Evolutionary conservation across 2,329 filamentous ascomycete species (phyloP), one percentile per base, ranked within the genome.

Genomic region (Elsinoe arachidis): DNA sequence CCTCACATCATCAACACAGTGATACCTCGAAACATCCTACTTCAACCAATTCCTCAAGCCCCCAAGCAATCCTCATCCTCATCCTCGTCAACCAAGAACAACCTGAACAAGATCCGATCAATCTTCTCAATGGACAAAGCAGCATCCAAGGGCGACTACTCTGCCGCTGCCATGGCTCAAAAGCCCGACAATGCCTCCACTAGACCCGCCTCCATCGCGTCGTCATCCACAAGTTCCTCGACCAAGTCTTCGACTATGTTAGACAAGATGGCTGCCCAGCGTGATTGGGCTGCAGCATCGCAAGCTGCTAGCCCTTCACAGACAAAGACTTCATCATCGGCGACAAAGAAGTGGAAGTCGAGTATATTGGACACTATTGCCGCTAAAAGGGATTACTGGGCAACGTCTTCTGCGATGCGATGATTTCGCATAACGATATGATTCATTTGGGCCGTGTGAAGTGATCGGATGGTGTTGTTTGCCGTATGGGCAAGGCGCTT

Each of bases 91-190:
- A 11, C 47, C 43, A 56, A 33, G 30, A 23, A 56, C 47, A 43
- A 56, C 30, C 23, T 56, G 5, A 15, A 11, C 14, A 56, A 56
- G 41, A 35, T 56, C 54, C 34, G 37, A 15, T 33, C 26, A n/a
- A 30, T 56, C 23, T 49, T 56, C 54, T 34, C 54, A 35, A 39
- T 37, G 34, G 34, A 53, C 23, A 53, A 53, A 19, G 49, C 49
- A 14, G 49, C 34, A 23, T 53, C 49, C 10, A 53, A 53, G 14
- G 15, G 49, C 15, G 34, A 53, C 34, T 23, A 39, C 49, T 53
- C 49, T 26, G 34, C 34, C 34, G 49, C 49, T 11, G 14, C 49
- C 17, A 53, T 35, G 34, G 34, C 49, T 35, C 19, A 15, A 9
- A n/a, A 19, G 12, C 33, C 47, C 23, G 47, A 52, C 10, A 37